Evolutionary conservation across 768 basidiomycete species (phyloP), one percentile per base, ranked within the genome.

Genomic region (Coprinopsis marcescibilis): DNA sequence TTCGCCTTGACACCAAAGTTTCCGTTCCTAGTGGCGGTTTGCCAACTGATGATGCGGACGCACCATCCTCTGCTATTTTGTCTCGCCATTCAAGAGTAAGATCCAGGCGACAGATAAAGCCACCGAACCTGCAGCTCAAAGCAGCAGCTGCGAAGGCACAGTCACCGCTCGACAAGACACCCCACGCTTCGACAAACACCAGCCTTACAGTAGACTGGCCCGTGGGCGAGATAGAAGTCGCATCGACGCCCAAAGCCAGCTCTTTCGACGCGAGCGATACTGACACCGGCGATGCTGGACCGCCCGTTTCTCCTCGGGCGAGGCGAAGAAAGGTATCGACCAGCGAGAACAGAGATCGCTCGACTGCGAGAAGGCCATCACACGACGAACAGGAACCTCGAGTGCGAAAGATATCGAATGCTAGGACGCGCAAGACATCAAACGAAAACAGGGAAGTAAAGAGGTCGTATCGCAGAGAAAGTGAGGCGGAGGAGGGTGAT

Each of bases 401-500:
- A 36, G 41, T 51, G 37, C 62, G 63, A 37, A 71, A 69, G 50
- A 48, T 48, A 1, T 67, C 69, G 4, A 52, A 52, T 27, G 70
- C 40, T 37, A 65, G 71, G 36, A 53, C 62, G 15, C 66, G 77
- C 32, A 85, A 83, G 59, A 51, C 66, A 3, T 78, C 78, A 13
- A 64, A 60, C 7, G 73, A 72, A 21, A 73, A 61, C 40, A 69
- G 60, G 56, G 64, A 68, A 20, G 21, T 12, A 8, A 21, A 21
- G 17, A 36, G 34, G 26, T 69, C 62, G 53, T 67, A 62, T 44
- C 57, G 63, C 36, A 69, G 77, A 30, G 80, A 83, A 27, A 87
- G 82, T 57, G 77, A 73, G 17, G 85, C 83, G 0, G 82, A 83
- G 44, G 85, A 88, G 49, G 85, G 87, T 3, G 86, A 88, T 49